Percentiles rank a stretch among this genome's conserved stretches.
phyloP scores from a whole-genome alignment of 2,329 filamentous ascomycete genomes.

The Monosporascus sp. region DNA sequence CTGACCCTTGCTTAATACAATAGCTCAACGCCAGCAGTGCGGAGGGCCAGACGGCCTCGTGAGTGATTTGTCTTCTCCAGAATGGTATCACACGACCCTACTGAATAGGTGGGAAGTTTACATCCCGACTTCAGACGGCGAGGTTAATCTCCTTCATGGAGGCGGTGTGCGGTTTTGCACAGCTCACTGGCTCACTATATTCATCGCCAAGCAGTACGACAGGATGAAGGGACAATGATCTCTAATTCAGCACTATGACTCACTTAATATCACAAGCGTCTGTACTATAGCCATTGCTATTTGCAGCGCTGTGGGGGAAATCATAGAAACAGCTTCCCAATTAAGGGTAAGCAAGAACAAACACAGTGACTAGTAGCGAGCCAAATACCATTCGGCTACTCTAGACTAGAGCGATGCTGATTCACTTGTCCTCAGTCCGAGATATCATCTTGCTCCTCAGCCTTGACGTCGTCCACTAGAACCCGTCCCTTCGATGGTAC shows the following conservation, averaged over 20 bases:
- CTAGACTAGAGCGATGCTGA: background rate
- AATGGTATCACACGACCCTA: no score
- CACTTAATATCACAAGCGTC: background rate
- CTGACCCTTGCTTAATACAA: no score
- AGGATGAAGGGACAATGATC: background rate
- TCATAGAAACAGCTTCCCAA: no score
- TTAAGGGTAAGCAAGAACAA: background rate
- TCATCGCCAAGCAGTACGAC: no score
- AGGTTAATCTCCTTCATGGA: no score
- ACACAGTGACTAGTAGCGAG: background rate
- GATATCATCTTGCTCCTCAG: slow-evolving; percentile 15
- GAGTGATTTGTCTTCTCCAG: no score
- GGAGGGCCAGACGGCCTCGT: no score
- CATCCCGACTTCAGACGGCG: no score
- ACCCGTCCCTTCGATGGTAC: slow-evolving; percentile 43
- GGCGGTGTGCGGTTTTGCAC: no score
- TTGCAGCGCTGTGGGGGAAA: background rate
- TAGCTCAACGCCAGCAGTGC: no score
- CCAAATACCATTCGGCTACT: background rate
- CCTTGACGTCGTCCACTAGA: slow-evolving; percentile 16
- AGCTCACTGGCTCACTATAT: no score
- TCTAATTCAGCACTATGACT: background rate
- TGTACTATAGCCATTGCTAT: background rate
- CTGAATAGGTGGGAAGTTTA: no score
- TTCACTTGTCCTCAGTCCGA: slow-evolving; percentile 2